Base-by-base conservation (phyloP, 805 yeast species). In the Candida glaebosa region DNA sequence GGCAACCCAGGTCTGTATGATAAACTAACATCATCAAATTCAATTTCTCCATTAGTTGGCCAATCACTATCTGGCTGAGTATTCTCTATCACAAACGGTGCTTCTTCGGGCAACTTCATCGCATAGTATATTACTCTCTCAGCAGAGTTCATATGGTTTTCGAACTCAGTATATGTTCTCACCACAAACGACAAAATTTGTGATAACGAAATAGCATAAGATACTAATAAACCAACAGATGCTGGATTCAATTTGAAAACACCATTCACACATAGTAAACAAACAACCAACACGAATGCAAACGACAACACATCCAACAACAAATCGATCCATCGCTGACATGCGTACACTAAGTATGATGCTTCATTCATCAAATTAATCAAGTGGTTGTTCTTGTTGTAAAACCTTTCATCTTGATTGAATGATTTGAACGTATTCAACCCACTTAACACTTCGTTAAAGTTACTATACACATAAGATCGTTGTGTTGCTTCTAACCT, bases 1-100 rank as follows among this genome's bases (percentile, higher is more conserved):
- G 91, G 91, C 35, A 85, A 68, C 2, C 71, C 78, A 7, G 76
- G 78, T 52, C 90, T 73, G 60, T 86, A 86, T 31, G 76, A 64
- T 62, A 86, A 60, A 15, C 71, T 61, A 14, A 81, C 87, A 48
- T 81, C 52, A 3, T 75, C 58, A 55, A 84, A 82, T 22, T 62
- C 62, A 44, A 87, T 75, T 54, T 56, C 68, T 25, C 93, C 93
- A 0, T 63, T 40, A 30, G 67, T 53, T 12, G 95, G 95, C 95
- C 95, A 86, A 28, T 68, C 62, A 2, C 61, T 63, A 1, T 75
- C 74, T 2, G 81, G 79, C 9, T 54, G 52, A 33, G 47, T 44
- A 41, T 65, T 76, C 34, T 72, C 39, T 54, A 63, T 57, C 19
- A 52, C 46, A 46, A 61, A 61, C 4, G 65, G 61, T 19, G 63